Conservation (phyloP, 2,329 filamentous ascomycete species). For the Exophiala spinifera region DNA sequence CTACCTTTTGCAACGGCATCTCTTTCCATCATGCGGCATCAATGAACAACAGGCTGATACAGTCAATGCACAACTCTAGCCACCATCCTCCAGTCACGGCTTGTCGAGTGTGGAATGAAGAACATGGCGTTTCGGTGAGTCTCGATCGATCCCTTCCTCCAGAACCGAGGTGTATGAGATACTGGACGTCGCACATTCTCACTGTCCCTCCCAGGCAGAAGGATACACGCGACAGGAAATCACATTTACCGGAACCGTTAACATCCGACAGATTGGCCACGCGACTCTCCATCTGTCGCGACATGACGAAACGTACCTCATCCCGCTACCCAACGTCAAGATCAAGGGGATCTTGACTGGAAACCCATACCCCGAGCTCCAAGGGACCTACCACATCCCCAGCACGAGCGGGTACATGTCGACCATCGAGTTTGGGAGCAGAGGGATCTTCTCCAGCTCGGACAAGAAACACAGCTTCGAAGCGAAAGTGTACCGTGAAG, state of each 20-base stretch:
- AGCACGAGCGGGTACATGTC: conserved; percentile 26
- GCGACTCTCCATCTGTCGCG: conserved; percentile 20
- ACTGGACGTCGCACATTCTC: neutral
- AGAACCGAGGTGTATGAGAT: neutral
- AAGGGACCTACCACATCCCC: conserved; percentile 23
- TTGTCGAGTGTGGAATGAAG: conserved; percentile 28
- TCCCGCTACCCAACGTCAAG: conserved; percentile 26
- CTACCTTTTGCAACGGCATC: too few species aligned
- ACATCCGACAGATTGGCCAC: conserved; percentile 26
- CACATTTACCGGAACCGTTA: conserved; percentile 23
- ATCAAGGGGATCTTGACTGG: conserved; percentile 40
- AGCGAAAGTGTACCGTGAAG: conserved; percentile 22
- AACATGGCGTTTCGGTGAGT: conserved; percentile 22
- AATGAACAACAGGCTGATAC: too few species aligned
- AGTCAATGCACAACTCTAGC: neutral
- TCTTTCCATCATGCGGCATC: neutral
- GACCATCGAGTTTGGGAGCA: conserved; percentile 23
- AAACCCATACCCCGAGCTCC: conserved; percentile 43
- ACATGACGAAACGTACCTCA: conserved; percentile 25
- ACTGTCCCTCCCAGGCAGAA: conserved; percentile 16
- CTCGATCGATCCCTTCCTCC: neutral
- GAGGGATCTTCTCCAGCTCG: conserved; percentile 15
- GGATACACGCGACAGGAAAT: conserved; percentile 29
- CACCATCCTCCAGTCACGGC: conserved; percentile 30
- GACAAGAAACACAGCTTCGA: conserved; percentile 24